Percentiles rank a stretch among this genome's conserved stretches.
Conservation (phyloP, 2,329 filamentous ascomycete genomes). For the Blastomyces parvus region DNA sequence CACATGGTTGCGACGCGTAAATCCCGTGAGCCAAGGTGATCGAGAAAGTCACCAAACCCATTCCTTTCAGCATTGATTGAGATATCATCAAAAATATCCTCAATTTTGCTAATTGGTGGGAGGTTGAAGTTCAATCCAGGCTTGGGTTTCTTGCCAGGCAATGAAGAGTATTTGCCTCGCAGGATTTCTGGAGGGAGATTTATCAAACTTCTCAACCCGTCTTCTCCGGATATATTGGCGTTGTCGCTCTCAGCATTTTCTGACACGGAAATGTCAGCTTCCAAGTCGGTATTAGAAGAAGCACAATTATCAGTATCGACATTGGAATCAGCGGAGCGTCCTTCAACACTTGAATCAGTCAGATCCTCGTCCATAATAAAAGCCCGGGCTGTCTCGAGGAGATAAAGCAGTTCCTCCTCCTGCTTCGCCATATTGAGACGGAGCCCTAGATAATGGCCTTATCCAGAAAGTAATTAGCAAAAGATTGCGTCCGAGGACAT, state of each 20-base stretch:
- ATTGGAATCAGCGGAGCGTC: background rate
- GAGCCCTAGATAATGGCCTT: background rate
- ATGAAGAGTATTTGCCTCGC: conserved; percentile 13
- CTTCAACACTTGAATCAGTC: background rate
- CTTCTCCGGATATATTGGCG: background rate
- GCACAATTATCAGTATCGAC: background rate
- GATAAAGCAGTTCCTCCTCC: background rate
- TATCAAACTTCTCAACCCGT: conserved; percentile 6
- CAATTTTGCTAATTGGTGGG: conserved; percentile 40
- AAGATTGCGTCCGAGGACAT: background rate
- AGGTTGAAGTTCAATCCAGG: conserved; percentile 26
- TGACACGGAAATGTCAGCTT: background rate
- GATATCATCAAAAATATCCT: conserved; percentile 44
- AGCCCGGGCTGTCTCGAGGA: background rate
- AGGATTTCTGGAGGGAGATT: conserved; percentile 16
- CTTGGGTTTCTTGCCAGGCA: conserved; percentile 15
- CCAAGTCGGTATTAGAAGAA: background rate
- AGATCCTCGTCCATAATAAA: background rate
- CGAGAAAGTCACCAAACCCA: conserved; percentile 28
- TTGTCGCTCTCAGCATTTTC: background rate
- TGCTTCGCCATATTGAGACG: background rate
- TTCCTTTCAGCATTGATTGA: conserved; percentile 29
- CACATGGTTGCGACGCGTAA: conserved; percentile 61
- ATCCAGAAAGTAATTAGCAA: background rate
- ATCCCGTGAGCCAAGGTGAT: conserved; percentile 27